Evolutionary conservation across 331 rosid genomes (phyloP).

Genomic region (Quercus phellos): DNA sequence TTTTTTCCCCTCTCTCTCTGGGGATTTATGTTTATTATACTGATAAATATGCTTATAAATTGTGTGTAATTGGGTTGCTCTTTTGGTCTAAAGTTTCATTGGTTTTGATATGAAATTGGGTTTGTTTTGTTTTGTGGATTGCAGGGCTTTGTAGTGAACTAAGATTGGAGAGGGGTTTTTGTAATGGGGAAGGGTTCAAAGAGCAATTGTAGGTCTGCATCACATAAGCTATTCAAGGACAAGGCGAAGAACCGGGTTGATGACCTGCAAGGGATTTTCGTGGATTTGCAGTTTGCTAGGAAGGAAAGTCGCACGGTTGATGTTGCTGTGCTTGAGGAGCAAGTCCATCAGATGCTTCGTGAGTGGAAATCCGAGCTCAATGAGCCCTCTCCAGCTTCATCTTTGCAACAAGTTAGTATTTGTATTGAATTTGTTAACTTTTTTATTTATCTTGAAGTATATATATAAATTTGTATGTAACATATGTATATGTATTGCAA

Average conservation of each 20-base stretch:
- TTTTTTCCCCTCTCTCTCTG: neutral
- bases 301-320: conserved; percentile 87
- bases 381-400: conserved; percentile 92
- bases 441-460: conserved; percentile 7
- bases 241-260: conserved; percentile 94
- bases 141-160: conserved; percentile 33
- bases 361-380: conserved; percentile 97
- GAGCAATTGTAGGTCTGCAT: conserved; percentile 88
- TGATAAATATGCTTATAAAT: conserved; percentile 12
- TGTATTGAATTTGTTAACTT: conserved; percentile 7
- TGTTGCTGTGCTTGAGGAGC: conserved; percentile 81
- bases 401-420: conserved; percentile 84
- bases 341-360: conserved; percentile 98
- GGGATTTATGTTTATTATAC: conserved; percentile 20
- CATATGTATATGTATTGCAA: conserved; percentile 14
- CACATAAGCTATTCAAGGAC: conserved; percentile 89
- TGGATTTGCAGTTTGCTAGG: conserved; percentile 88
- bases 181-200: conserved; percentile 84
- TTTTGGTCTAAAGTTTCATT: neutral
- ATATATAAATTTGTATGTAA: conserved; percentile 17
- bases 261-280: conserved; percentile 79
- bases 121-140: conserved; percentile 30
- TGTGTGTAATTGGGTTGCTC: conserved; percentile 12
- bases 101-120: conserved; percentile 24
- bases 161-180: conserved; percentile 15